A percentile compares a stretch with the other conserved stretches of the same genome.
phyloP scores from a whole-genome alignment of 176 grass and related monocot genomes.

The Aegilops umbellulata region DNA sequence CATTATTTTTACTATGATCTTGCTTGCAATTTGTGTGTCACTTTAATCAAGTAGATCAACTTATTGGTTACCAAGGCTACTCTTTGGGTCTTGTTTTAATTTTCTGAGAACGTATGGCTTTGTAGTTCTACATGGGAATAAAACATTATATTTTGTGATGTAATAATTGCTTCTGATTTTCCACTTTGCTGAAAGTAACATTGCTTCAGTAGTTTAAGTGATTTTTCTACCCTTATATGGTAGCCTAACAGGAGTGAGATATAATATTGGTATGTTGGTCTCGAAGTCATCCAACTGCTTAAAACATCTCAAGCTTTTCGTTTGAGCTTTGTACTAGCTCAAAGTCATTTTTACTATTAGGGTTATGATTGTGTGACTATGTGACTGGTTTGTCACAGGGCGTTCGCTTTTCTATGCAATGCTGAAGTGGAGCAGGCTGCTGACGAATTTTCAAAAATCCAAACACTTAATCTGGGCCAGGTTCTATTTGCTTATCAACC shows the following conservation, averaged over 20 bases:
- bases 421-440: slow-evolving; percentile 53
- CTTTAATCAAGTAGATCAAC: background rate
- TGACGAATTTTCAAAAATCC: slow-evolving; percentile 79
- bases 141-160: background rate
- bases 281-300: too few species aligned
- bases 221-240: background rate
- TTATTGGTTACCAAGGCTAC: background rate
- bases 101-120: background rate
- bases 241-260: too few species aligned
- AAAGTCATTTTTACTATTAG: background rate
- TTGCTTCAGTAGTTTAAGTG: slow-evolving; percentile 10
- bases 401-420: slow-evolving; percentile 71
- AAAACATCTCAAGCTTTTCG: too few species aligned
- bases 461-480: slow-evolving; percentile 73
- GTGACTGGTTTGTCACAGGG: slow-evolving; percentile 36
- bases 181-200: background rate
- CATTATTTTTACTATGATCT: background rate
- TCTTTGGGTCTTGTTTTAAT: background rate
- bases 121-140: background rate
- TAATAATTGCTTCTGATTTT: background rate
- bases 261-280: too few species aligned
- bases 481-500: slow-evolving; percentile 28
- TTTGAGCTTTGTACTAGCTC: too few species aligned
- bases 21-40: background rate
- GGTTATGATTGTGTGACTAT: slow-evolving; percentile 25